phyloP scores from a whole-genome alignment of 306 rosid species.

The Cucurbita argyrosperma region DNA sequence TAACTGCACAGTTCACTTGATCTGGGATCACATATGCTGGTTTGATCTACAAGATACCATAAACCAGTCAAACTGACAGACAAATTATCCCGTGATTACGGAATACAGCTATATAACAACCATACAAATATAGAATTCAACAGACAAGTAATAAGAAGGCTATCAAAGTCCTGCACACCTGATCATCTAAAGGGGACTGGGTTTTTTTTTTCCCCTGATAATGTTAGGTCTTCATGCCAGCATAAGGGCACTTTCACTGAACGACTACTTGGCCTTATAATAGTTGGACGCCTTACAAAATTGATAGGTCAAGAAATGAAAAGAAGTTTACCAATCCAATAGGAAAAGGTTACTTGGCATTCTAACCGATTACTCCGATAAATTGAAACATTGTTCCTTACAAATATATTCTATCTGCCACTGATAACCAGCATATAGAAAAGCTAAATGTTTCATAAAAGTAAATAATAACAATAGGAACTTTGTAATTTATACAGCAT shows the following conservation, averaged over 20 bases:
- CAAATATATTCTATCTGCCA: not conserved
- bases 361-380: not conserved
- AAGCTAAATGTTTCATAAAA: not conserved
- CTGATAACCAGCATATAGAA: not conserved
- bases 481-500: not conserved
- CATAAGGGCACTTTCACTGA: not conserved
- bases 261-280: not conserved
- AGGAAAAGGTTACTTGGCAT: not conserved
- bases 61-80: not conserved
- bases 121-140: not conserved
- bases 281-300: not conserved
- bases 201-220: not conserved
- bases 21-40: conserved; percentile 73
- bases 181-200: not conserved
- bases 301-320: not conserved
- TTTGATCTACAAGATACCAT: conserved; percentile 35
- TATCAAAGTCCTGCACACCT: not conserved
- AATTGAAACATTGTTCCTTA: not conserved
- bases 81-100: not conserved
- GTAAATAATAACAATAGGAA: not conserved
- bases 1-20: conserved; percentile 71
- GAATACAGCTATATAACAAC: not conserved
- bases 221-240: not conserved
- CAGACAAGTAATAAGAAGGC: not conserved
- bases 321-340: not conserved